Percentiles rank a stretch among this genome's conserved stretches.
Evolutionary conservation across 2,329 filamentous ascomycete genomes (phyloP).

Genomic region (Phyllosticta citrichinensis): DNA sequence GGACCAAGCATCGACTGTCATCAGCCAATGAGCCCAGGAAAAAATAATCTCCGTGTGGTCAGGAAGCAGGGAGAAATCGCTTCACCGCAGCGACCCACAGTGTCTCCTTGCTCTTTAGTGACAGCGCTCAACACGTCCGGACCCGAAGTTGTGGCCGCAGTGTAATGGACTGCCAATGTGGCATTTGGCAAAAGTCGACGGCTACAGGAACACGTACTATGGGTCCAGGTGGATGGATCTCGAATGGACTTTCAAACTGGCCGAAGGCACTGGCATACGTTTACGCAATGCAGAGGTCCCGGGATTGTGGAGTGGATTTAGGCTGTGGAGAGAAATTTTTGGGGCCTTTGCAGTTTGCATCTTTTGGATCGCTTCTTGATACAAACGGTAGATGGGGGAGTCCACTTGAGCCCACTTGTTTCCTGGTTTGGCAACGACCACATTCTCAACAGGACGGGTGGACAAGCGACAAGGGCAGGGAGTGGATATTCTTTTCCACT

Average conservation of each 20-base stretch:
- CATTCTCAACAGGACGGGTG: background rate
- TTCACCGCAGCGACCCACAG: background rate
- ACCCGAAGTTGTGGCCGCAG: background rate
- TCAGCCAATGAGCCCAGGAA: background rate
- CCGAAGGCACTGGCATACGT: no score
- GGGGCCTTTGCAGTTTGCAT: no score
- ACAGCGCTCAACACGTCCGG: background rate
- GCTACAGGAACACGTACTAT: background rate
- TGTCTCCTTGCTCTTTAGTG: background rate
- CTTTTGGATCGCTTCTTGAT: background rate
- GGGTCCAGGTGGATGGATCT: background rate
- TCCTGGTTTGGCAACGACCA: background rate
- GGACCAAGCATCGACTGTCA: background rate
- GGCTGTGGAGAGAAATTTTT: no score
- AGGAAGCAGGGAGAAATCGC: background rate
- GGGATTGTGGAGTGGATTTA: no score
- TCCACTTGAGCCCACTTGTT: background rate
- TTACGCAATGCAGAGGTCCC: no score
- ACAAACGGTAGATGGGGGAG: background rate
- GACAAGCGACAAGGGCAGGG: background rate
- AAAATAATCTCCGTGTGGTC: background rate
- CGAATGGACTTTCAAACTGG: background rate
- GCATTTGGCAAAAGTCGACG: background rate
- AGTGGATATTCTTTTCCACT: background rate
- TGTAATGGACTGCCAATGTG: background rate